Base-by-base conservation (phyloP, 345 rosid genomes). In the Melaleuca alternifolia region DNA sequence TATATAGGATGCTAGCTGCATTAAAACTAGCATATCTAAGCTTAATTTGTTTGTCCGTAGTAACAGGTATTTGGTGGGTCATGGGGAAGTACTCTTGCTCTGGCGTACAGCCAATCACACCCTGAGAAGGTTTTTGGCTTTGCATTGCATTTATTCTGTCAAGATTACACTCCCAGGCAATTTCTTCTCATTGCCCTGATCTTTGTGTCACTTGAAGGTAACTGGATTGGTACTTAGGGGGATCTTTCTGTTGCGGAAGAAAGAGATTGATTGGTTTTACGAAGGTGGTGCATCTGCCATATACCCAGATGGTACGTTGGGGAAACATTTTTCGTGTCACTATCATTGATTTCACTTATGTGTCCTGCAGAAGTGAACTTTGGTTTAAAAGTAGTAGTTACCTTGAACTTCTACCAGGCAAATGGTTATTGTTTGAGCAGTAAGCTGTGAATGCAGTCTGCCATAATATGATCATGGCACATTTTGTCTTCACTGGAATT, bases 241-340 rank as follows among this genome's bases (percentile, higher is more conserved):
- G 51, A 96, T 97, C 75, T 96, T 97, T 91, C 92, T 97, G 90
- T 85, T 97, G 90, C 93, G 97, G 51, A 96, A 95, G 92, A 96
- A 97, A 91, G 99, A 97, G 94, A 94, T 97, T 86, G 98, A 94
- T 89, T 97, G 99, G 99, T 97, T 97, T 93, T 97, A 97, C 33
- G 94, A 95, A 85, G 98, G 99, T 88, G 98, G 96, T 89, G 99
- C 98, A 88, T 96, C 99, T 89, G 97, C 98, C 88, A 94, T 97
- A 87, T 96, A 59, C 87, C 99, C 99, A 85, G 98, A 97, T 87
- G 99, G 99, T 97, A 94, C 85, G 92, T 21, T 85, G 28, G 41
- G n/a, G 86, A 30, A 46, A 61, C 20, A 37, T 87, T 50, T 54
- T 79, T 84, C 57, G 77, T 86, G 81, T 2, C 5, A 23, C 62